These are phyloP conservation scores for Pyrenopolyporus hunteri DNA, from an alignment of 495 filamentous ascomycete genomes.

Conservation along the genomic window DNA sequence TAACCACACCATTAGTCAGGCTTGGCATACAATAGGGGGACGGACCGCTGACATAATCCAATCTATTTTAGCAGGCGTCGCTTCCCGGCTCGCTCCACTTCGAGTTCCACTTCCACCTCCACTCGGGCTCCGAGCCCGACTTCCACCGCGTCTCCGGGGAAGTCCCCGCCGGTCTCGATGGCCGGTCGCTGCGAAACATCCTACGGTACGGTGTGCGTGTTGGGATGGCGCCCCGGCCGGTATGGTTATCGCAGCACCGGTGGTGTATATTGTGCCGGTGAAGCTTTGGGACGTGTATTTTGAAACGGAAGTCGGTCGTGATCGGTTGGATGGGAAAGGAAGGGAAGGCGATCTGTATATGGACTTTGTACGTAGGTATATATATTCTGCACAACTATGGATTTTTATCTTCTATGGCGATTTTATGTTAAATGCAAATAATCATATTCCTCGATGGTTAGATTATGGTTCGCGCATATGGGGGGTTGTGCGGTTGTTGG, in stretches of 20 bases:
- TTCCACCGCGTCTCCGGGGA: not conserved
- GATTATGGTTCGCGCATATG: too few relatives aligned
- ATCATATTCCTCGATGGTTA: too few relatives aligned
- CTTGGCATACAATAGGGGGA: too few relatives aligned
- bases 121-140: conserved; percentile 2
- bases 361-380: too few relatives aligned
- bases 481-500: too few relatives aligned
- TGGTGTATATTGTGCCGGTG: conserved; percentile 56
- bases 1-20: too few relatives aligned
- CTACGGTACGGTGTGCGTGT: not conserved
- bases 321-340: too few relatives aligned
- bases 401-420: too few relatives aligned
- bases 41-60: conserved; percentile 12
- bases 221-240: conserved; percentile 47
- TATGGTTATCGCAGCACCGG: conserved; percentile 59
- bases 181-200: conserved; percentile 20
- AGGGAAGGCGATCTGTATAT: too few relatives aligned
- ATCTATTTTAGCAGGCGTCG: conserved; percentile 10
- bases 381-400: too few relatives aligned
- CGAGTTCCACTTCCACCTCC: conserved; percentile 3
- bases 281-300: conserved; percentile 47
- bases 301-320: not conserved
- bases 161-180: not conserved
- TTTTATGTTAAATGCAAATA: too few relatives aligned
- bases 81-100: not conserved